Evolutionary conservation across 495 filamentous ascomycete species (phyloP).

Genomic region (Hypomontagnella submonticulosa): DNA sequence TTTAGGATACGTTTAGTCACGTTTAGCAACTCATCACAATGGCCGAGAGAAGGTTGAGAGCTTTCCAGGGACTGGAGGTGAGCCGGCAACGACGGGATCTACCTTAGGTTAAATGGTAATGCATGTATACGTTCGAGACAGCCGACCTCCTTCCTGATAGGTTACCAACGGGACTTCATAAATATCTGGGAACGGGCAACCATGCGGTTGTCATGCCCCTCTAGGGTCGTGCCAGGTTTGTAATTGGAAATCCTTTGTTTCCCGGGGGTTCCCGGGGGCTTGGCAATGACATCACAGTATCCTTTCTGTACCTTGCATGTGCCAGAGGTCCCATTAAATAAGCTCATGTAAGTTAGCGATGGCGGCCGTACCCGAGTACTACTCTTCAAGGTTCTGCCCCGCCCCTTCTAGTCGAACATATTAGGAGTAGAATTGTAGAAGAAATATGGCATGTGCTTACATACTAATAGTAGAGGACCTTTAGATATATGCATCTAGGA

Average conservation of each 20-base stretch:
- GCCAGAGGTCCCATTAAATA: slow-evolving; percentile 27
- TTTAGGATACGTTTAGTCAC: background rate
- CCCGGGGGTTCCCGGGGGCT: slow-evolving; percentile 24
- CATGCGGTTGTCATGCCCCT: background rate
- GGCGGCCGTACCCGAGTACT: slow-evolving; percentile 25
- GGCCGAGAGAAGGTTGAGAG: slow-evolving; percentile 2
- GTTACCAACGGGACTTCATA: slow-evolving; percentile 2
- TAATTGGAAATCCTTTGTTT: slow-evolving; percentile 15
- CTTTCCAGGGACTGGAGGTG: background rate
- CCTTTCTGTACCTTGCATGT: slow-evolving; percentile 33
- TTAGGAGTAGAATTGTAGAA: background rate
- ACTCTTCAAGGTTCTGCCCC: slow-evolving; percentile 29
- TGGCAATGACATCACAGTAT: slow-evolving; percentile 43
- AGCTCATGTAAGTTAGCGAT: slow-evolving; percentile 28
- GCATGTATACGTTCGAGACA: background rate
- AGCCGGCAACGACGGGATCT: slow-evolving; percentile 9
- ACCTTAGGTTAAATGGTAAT: background rate
- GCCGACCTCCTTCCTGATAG: slow-evolving; percentile 1
- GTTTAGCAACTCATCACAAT: background rate
- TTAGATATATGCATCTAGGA: background rate
- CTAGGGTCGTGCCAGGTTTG: slow-evolving; percentile 18
- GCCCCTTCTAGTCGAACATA: slow-evolving; percentile 10
- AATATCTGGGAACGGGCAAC: background rate
- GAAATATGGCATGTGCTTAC: background rate
- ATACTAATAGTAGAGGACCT: background rate